Evolutionary conservation across 2,329 filamentous ascomycete genomes (phyloP).

Genomic region (Harringtonia aguacate): DNA sequence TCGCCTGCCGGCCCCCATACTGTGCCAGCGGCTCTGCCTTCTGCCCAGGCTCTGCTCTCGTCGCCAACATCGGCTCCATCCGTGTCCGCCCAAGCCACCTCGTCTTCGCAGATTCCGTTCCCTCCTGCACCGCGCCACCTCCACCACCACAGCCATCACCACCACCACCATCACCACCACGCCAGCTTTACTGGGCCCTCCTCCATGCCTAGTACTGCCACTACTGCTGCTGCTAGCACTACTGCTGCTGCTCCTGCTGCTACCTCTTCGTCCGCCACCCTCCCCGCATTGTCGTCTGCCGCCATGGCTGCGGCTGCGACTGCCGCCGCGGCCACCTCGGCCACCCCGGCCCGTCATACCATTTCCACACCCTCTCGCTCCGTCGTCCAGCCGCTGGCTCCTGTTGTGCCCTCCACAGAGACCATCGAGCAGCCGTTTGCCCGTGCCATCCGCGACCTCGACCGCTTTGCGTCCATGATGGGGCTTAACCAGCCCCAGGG

Average conservation of each 20-base stretch:
- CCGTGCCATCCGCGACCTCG: slow-evolving; percentile 68
- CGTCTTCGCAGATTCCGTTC: background rate
- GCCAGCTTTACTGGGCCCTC: slow-evolving; percentile 11
- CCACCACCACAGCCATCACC: slow-evolving; percentile 21
- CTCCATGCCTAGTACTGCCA: too few species aligned
- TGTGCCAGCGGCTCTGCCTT: background rate
- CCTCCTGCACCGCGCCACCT: slow-evolving; percentile 4
- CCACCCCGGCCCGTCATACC: slow-evolving; percentile 20
- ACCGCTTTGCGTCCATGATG: slow-evolving; percentile 75
- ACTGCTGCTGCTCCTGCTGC: background rate
- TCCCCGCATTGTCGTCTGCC: background rate
- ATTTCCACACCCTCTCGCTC: slow-evolving; percentile 39
- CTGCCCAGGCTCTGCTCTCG: background rate
- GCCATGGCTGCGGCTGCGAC: slow-evolving; percentile 1
- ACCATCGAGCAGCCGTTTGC: slow-evolving; percentile 58
- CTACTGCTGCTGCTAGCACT: background rate
- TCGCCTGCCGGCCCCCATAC: slow-evolving; percentile 54
- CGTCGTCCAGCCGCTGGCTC: slow-evolving; percentile 55
- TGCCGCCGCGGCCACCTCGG: slow-evolving; percentile 2
- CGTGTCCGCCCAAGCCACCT: background rate
- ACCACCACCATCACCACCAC: slow-evolving; percentile 35
- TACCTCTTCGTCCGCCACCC: background rate
- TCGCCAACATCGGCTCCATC: background rate
- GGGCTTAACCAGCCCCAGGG: slow-evolving; percentile 53
- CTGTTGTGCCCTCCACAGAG: slow-evolving; percentile 58